Percentiles rank a stretch among this genome's conserved stretches.
Evolutionary conservation across 2,329 filamentous ascomycete species (phyloP).

Genomic region (Colletotrichum eleusines): DNA sequence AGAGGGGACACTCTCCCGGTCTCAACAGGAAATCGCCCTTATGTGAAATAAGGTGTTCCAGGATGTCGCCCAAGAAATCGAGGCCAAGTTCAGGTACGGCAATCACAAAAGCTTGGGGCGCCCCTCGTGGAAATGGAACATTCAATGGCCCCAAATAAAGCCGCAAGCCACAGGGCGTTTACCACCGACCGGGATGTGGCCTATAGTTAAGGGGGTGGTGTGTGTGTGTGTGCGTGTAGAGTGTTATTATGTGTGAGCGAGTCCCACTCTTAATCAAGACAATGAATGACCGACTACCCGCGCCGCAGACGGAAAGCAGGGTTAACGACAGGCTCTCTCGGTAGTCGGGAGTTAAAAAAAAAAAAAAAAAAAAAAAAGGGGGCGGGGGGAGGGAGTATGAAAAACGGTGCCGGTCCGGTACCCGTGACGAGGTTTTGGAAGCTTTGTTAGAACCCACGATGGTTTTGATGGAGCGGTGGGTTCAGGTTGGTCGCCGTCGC

Average conservation of each 20-base stretch:
- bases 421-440: conserved; percentile 32
- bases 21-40: too few relatives aligned
- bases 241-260: not conserved
- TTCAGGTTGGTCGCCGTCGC: conserved; percentile 31
- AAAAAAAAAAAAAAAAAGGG: not conserved
- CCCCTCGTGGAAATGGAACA: conserved; percentile 32
- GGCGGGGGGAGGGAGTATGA: not conserved
- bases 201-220: not conserved
- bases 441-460: conserved; percentile 32
- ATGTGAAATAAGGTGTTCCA: conserved; percentile 5
- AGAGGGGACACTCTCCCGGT: not conserved
- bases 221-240: not conserved
- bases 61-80: not conserved
- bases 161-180: conserved; percentile 37
- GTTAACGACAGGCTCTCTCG: conserved; percentile 9
- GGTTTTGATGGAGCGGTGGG: conserved; percentile 35
- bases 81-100: conserved; percentile 11
- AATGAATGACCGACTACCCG: conserved; percentile 10
- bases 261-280: conserved; percentile 37
- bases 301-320: conserved; percentile 15
- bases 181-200: conserved; percentile 19
- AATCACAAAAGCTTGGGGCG: conserved; percentile 32
- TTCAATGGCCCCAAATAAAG: conserved; percentile 27
- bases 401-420: conserved; percentile 20
- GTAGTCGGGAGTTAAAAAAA: conserved; percentile 26